Conservation (phyloP, 2,329 filamentous ascomycete species). For the Ascochyta fabae region DNA sequence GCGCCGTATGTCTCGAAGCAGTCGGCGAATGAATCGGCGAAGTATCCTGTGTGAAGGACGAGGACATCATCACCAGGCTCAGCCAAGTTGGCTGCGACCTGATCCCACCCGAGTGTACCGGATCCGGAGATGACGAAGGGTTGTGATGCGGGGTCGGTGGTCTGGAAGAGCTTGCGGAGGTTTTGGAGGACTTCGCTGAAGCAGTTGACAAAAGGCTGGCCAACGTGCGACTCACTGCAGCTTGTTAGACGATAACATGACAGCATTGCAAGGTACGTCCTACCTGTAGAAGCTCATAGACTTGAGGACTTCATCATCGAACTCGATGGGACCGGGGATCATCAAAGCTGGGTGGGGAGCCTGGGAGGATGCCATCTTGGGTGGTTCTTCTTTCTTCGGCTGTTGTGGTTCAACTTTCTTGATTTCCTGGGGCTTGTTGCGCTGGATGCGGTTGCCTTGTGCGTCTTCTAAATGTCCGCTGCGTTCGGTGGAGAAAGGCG, state of each 20-base stretch:
- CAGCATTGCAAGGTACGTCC: not conserved
- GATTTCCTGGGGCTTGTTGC: slow-evolving; percentile 3
- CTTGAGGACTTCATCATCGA: slow-evolving; percentile 93
- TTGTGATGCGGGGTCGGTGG: slow-evolving; percentile 79
- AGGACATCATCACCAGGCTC: slow-evolving; percentile 90
- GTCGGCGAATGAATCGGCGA: slow-evolving; percentile 91
- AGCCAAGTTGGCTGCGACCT: slow-evolving; percentile 90
- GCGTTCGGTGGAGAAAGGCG: slow-evolving; percentile 68
- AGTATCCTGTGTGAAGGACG: slow-evolving; percentile 96
- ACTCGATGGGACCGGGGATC: slow-evolving; percentile 97
- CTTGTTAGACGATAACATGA: slow-evolving; percentile 6
- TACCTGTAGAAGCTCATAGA: slow-evolving; percentile 95
- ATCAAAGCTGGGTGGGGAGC: slow-evolving; percentile 75
- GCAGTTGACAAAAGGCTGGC: slow-evolving; percentile 82
- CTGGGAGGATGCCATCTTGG: slow-evolving; percentile 61
- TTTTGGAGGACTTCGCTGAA: slow-evolving; percentile 90
- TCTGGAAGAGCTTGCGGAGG: slow-evolving; percentile 94
- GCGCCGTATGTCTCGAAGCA: slow-evolving; percentile 91
- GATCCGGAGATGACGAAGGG: slow-evolving; percentile 94
- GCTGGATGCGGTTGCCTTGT: slow-evolving; percentile 48
- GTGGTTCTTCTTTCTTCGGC: slow-evolving; percentile 20
- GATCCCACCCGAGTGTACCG: slow-evolving; percentile 94
- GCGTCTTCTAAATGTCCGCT: slow-evolving; percentile 60
- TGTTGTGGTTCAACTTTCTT: slow-evolving; percentile 23
- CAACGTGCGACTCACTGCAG: slow-evolving; percentile 88